Percentiles rank a stretch among this genome's conserved stretches.
These are phyloP conservation scores for Pleurotus salmoneostramineus DNA, from an alignment of 768 basidiomycete genomes.

Conservation along the genomic window DNA sequence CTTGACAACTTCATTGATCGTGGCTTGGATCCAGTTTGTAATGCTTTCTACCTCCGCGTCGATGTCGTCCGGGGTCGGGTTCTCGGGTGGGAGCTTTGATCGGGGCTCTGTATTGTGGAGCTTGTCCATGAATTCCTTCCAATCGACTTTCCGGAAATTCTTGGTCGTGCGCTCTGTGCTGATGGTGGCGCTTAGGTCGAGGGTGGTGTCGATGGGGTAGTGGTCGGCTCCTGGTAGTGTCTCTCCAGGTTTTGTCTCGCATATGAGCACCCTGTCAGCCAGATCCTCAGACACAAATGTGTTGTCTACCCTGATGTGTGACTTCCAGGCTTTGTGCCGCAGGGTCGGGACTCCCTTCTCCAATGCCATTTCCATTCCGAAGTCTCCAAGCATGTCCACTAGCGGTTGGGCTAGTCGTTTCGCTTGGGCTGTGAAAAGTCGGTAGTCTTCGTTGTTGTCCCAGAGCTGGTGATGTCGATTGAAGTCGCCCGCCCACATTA, in stretches of 20 bases:
- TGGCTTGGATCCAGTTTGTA: too few relatives aligned
- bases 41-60: not conserved
- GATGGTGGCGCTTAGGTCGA: constrained; percentile 13
- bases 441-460: constrained; percentile 26
- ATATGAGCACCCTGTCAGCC: constrained; percentile 14
- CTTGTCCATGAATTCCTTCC: constrained; percentile 14
- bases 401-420: constrained; percentile 11
- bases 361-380: constrained; percentile 23
- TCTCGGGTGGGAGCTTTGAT: not conserved
- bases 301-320: constrained; percentile 31
- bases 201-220: constrained; percentile 21
- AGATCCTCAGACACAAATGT: constrained; percentile 20
- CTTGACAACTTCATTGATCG: too few relatives aligned
- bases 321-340: constrained; percentile 11
- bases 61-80: not conserved
- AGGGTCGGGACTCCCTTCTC: constrained; percentile 24
- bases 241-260: constrained; percentile 13
- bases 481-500: not conserved
- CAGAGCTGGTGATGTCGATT: constrained; percentile 29
- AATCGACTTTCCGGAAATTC: constrained; percentile 20
- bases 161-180: not conserved
- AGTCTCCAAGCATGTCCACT: constrained; percentile 9
- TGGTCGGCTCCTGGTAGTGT: constrained; percentile 25
- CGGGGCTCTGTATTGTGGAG: constrained; percentile 5
- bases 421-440: constrained; percentile 16